These are phyloP conservation scores for Podospora pseudocomata DNA, from an alignment of 495 filamentous ascomycete genomes.

Conservation along the genomic window DNA sequence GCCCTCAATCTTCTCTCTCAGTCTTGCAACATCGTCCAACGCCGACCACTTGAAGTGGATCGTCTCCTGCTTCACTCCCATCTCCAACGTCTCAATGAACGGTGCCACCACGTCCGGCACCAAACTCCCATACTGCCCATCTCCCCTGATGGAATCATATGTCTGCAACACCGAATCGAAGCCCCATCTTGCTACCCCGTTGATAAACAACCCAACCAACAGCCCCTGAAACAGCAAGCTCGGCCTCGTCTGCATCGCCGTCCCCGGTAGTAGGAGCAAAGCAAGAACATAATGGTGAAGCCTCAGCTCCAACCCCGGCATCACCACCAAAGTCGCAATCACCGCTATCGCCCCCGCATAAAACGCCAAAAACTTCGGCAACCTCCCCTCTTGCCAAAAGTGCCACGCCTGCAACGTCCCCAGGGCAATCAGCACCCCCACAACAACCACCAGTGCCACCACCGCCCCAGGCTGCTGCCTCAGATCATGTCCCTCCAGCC, in stretches of 20 bases:
- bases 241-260: conserved; percentile 75
- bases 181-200: conserved; percentile 90
- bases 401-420: conserved; percentile 67
- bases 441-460: conserved; percentile 62
- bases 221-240: conserved; percentile 80
- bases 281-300: conserved; percentile 96
- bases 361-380: conserved; percentile 66
- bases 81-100: conserved; percentile 32
- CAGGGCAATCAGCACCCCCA: conserved; percentile 57
- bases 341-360: conserved; percentile 59
- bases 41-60: conserved; percentile 56
- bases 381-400: conserved; percentile 67
- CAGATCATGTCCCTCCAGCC: conserved; percentile 73
- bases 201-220: conserved; percentile 83
- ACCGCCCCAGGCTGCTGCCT: conserved; percentile 73
- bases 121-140: conserved; percentile 62
- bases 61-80: conserved; percentile 10
- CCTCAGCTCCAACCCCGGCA: conserved; percentile 80
- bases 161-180: conserved; percentile 91
- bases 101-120: conserved; percentile 62
- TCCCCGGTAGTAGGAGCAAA: conserved; percentile 75
- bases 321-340: conserved; percentile 60
- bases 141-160: conserved; percentile 62
- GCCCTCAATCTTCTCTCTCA: conserved; percentile 13
- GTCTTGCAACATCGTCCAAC: not conserved